Evolutionary conservation across 768 basidiomycete species (phyloP).

Genomic region (Tephrocybe rancida): DNA sequence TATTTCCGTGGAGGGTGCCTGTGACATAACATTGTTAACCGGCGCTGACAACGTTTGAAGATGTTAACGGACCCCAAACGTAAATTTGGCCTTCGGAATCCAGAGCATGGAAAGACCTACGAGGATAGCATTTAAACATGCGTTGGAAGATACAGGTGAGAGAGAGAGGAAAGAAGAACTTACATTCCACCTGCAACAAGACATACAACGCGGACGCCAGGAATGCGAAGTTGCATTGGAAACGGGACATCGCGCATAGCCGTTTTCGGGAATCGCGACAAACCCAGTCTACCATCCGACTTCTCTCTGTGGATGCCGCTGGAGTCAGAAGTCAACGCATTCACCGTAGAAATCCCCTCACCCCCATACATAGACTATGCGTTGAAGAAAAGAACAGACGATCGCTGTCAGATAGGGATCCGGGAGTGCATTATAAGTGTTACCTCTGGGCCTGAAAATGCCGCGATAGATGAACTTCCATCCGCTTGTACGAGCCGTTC

Average conservation of each 20-base stretch:
- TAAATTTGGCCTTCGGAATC: slow-evolving; percentile 73
- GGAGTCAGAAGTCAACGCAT: slow-evolving; percentile 4
- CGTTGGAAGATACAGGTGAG: not conserved
- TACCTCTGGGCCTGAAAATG: slow-evolving; percentile 71
- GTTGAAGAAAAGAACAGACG: not conserved
- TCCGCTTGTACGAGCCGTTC: slow-evolving; percentile 73
- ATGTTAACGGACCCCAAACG: slow-evolving; percentile 70
- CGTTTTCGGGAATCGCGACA: slow-evolving; percentile 36
- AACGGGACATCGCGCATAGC: slow-evolving; percentile 50
- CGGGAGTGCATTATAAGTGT: slow-evolving; percentile 13
- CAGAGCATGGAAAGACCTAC: slow-evolving; percentile 86
- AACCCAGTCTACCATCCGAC: slow-evolving; percentile 65
- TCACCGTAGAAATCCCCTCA: slow-evolving; percentile 20
- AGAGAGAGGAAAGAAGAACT: slow-evolving; percentile 23
- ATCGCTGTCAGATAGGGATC: slow-evolving; percentile 5
- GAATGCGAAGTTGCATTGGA: slow-evolving; percentile 64
- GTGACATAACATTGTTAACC: slow-evolving; percentile 5
- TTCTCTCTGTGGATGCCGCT: slow-evolving; percentile 47
- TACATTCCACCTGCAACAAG: slow-evolving; percentile 85
- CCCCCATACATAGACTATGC: slow-evolving; percentile 63
- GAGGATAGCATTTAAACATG: slow-evolving; percentile 4
- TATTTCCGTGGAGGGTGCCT: slow-evolving; percentile 65
- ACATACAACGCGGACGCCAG: slow-evolving; percentile 64
- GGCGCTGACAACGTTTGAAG: not conserved
- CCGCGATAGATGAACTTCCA: slow-evolving; percentile 83